Conservation (phyloP, 2,329 filamentous ascomycete species). For the Dothistroma septosporum region DNA sequence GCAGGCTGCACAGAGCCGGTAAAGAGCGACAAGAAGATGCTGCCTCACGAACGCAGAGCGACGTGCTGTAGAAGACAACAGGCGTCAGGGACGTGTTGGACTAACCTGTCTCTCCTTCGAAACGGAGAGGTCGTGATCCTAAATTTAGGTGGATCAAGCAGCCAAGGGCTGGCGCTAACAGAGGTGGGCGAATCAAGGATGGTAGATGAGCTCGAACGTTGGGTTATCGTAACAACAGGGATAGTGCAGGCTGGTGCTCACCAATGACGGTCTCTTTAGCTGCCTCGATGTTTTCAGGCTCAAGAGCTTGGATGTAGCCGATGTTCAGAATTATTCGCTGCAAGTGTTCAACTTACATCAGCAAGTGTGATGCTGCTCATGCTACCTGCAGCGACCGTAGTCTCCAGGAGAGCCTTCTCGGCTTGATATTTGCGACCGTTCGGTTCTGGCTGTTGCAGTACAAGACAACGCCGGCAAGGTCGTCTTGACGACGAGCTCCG, state of each 20-base stretch:
- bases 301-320: neutral
- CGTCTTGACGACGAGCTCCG: no score
- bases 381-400: neutral
- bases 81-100: neutral
- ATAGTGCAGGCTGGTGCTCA: neutral
- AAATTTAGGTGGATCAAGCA: neutral
- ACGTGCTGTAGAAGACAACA: neutral
- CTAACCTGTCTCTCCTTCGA: neutral
- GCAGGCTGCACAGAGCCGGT: neutral
- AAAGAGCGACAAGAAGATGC: neutral
- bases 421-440: neutral
- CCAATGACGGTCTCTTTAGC: neutral
- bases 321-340: neutral
- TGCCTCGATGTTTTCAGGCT: neutral
- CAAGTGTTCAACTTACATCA: neutral
- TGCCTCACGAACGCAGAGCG: neutral
- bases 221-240: neutral
- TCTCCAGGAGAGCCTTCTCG: neutral
- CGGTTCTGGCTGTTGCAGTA: no score
- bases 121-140: neutral
- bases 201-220: neutral
- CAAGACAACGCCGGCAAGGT: no score
- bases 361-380: neutral
- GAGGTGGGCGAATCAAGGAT: neutral
- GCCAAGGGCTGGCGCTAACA: neutral